phyloP scores from a whole-genome alignment of 2,329 filamentous ascomycete species.

The Trichoderma koningiopsis region DNA sequence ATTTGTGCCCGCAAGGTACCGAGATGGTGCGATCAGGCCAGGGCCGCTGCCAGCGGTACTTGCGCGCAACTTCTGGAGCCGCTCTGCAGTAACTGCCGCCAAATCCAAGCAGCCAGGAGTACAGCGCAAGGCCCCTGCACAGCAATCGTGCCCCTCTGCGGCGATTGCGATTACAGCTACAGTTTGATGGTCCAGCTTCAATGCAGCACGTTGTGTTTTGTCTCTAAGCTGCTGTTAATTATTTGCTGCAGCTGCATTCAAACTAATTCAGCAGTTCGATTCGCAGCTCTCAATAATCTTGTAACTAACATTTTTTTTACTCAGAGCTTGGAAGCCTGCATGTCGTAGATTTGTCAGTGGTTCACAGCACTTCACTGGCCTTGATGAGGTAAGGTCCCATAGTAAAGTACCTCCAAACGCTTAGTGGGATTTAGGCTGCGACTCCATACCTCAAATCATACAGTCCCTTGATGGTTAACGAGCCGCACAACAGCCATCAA shows the following conservation, averaged over 20 bases:
- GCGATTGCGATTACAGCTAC: not conserved
- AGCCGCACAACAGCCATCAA: not conserved
- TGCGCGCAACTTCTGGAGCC: not conserved
- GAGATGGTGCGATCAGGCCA: not conserved
- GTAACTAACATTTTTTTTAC: too few relatives aligned
- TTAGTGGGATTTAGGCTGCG: slow-evolving; percentile 3
- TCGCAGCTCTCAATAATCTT: not conserved
- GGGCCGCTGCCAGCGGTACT: not conserved
- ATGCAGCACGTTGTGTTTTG: not conserved
- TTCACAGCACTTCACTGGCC: not conserved
- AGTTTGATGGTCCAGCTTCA: not conserved
- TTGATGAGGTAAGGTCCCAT: not conserved
- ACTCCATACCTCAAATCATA: not conserved
- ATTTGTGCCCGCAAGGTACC: not conserved
- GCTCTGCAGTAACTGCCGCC: not conserved
- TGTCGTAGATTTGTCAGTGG: not conserved
- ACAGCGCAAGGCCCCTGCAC: not conserved
- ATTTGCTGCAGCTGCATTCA: not conserved
- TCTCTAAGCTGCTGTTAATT: not conserved
- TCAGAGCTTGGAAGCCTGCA: not conserved
- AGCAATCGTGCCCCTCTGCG: slow-evolving; percentile 14
- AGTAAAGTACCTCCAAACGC: not conserved
- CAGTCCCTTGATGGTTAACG: slow-evolving; percentile 16
- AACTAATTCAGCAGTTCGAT: not conserved
- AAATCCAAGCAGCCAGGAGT: not conserved